Evolutionary conservation across 441 rosid species (phyloP).

Genomic region (Pelargonium citronellum): DNA sequence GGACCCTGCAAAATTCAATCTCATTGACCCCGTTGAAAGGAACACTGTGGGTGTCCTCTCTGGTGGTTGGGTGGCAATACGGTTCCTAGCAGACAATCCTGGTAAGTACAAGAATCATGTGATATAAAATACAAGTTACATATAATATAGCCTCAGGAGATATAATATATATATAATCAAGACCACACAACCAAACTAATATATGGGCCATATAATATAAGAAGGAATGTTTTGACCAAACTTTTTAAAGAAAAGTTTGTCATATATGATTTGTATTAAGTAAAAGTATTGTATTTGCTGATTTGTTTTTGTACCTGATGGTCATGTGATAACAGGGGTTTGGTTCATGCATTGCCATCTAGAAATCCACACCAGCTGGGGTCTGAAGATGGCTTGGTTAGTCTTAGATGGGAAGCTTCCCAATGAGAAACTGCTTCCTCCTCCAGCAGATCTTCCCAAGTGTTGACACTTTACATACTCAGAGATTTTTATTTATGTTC

Average conservation of each 20-base stretch:
- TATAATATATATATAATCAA: too few species aligned
- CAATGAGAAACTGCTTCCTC: constrained; percentile 9
- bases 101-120: constrained; percentile 28
- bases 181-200: too few species aligned
- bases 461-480: neutral
- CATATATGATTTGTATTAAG: neutral
- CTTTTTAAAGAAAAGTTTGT: neutral
- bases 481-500: neutral
- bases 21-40: constrained; percentile 54
- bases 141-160: too few species aligned
- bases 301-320: neutral
- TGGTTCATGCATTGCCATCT: constrained; percentile 32
- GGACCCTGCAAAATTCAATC: constrained; percentile 47
- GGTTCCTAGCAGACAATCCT: constrained; percentile 61
- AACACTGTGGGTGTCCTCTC: constrained; percentile 64
- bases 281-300: neutral
- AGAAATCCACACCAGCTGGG: constrained; percentile 61
- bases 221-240: too few species aligned
- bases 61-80: constrained; percentile 62
- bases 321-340: neutral
- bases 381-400: constrained; percentile 48
- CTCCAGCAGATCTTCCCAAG: constrained; percentile 9
- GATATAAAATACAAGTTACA: neutral
- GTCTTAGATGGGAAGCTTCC: constrained; percentile 42
- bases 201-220: too few species aligned